phyloP scores from a whole-genome alignment of 2,329 filamentous ascomycete genomes.

The Xylaria sp. region DNA sequence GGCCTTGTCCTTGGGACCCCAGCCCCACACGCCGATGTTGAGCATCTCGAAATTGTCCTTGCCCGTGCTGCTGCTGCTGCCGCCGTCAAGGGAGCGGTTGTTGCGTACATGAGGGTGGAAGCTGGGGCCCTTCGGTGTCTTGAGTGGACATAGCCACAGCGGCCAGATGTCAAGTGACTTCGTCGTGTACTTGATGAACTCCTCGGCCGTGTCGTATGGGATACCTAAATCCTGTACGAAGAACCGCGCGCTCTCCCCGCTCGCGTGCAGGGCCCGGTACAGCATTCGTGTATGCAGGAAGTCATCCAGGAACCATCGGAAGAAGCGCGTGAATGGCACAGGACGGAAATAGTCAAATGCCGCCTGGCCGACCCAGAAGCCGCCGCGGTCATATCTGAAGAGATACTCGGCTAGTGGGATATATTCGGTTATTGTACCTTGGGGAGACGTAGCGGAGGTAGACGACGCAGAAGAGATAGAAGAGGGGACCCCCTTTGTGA shows the following conservation, averaged over 20 bases:
- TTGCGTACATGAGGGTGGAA: constrained; percentile 64
- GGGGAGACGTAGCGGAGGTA: background rate
- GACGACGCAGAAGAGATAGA: constrained; percentile 38
- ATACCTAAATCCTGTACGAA: constrained; percentile 75
- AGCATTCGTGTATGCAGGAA: constrained; percentile 79
- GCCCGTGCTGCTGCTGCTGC: background rate
- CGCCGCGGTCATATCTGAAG: constrained; percentile 79
- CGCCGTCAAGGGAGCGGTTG: constrained; percentile 3
- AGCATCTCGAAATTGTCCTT: constrained; percentile 56
- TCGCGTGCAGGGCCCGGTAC: constrained; percentile 76
- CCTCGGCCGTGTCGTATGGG: constrained; percentile 62
- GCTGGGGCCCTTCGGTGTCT: constrained; percentile 59
- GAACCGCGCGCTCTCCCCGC: constrained; percentile 71
- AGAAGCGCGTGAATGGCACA: constrained; percentile 72
- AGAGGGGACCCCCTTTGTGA: constrained; percentile 49
- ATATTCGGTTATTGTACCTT: constrained; percentile 58
- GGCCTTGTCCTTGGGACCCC: constrained; percentile 66
- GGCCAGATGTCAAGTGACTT: constrained; percentile 66
- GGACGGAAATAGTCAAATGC: constrained; percentile 74
- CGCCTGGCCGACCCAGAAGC: constrained; percentile 76
- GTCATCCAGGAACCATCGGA: constrained; percentile 75
- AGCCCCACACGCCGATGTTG: constrained; percentile 82
- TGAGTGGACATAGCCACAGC: constrained; percentile 68
- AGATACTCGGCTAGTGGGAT: constrained; percentile 77
- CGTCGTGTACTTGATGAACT: constrained; percentile 66